phyloP scores from a whole-genome alignment of 2,329 filamentous ascomycete species.

The Chaetomium olivaceum region DNA sequence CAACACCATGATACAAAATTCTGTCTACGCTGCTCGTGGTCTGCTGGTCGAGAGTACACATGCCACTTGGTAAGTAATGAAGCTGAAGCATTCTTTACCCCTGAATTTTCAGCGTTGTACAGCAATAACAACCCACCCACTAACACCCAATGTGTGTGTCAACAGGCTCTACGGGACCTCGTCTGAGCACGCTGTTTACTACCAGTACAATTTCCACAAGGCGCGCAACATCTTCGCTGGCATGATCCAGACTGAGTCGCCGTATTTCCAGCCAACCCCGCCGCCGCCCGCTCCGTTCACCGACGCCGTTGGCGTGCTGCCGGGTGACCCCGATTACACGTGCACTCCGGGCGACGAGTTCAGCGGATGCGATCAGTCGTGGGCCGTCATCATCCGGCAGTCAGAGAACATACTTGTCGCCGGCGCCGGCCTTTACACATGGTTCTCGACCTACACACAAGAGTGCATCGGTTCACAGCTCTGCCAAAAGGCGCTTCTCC shows the following conservation, averaged over 20 bases:
- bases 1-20: slow-evolving; percentile 34
- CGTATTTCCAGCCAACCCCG: slow-evolving; percentile 36
- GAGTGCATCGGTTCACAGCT: slow-evolving; percentile 20
- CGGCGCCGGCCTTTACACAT: slow-evolving; percentile 24
- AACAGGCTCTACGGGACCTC: slow-evolving; percentile 45
- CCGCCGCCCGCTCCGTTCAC: slow-evolving; percentile 30
- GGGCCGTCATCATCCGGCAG: slow-evolving; percentile 22
- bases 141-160: too few relatives aligned
- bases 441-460: slow-evolving; percentile 26
- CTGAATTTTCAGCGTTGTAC: too few relatives aligned
- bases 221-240: slow-evolving; percentile 50
- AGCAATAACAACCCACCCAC: too few relatives aligned
- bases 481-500: slow-evolving; percentile 26
- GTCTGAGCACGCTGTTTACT: slow-evolving; percentile 51
- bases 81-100: too few relatives aligned
- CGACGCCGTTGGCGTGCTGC: slow-evolving; percentile 15
- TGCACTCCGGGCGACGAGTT: slow-evolving; percentile 6
- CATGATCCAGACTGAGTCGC: slow-evolving; percentile 44
- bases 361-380: slow-evolving; percentile 18
- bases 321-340: slow-evolving; percentile 18
- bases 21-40: slow-evolving; percentile 32
- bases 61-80: too few relatives aligned
- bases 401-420: slow-evolving; percentile 17
- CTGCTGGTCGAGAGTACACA: slow-evolving; percentile 35
- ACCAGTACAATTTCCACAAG: slow-evolving; percentile 50